A percentile compares a stretch with the other conserved stretches of the same genome.
Evolutionary conservation across 306 rosid species (phyloP).

Genomic region (Myrica gale): DNA sequence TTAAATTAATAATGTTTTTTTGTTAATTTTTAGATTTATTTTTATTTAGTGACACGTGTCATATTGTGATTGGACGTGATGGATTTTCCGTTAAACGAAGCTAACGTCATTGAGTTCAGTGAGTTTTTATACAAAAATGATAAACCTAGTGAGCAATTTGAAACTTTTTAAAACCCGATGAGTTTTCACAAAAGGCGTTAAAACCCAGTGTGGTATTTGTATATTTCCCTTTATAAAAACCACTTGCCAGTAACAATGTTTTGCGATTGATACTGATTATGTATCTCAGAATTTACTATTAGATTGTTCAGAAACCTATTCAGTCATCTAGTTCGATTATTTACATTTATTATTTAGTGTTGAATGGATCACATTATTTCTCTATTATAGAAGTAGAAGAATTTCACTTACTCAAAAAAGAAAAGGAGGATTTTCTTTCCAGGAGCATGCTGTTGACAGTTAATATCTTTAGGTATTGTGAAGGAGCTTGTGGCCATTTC

Average conservation of each 20-base stretch:
- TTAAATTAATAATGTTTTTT: too few relatives aligned
- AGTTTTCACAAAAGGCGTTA: too few relatives aligned
- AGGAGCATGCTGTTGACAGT: slow-evolving; percentile 12
- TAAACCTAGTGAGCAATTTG: too few relatives aligned
- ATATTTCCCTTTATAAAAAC: slow-evolving; percentile 14
- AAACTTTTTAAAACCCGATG: too few relatives aligned
- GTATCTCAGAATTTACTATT: neutral
- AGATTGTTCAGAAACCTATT: neutral
- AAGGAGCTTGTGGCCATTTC: slow-evolving; percentile 58
- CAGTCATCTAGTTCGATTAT: neutral
- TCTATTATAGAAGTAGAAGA: neutral
- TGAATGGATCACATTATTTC: neutral
- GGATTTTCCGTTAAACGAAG: too few relatives aligned
- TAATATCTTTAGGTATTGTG: slow-evolving; percentile 62
- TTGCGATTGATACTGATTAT: neutral
- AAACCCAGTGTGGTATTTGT: too few relatives aligned
- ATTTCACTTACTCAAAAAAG: neutral
- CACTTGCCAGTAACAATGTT: neutral
- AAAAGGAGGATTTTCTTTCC: slow-evolving; percentile 3
- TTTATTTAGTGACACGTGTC: too few relatives aligned
- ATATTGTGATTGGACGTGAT: too few relatives aligned
- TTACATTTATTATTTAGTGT: neutral
- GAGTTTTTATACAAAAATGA: too few relatives aligned
- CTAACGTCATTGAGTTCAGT: too few relatives aligned
- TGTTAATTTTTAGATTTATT: too few relatives aligned